Evolutionary conservation across 495 filamentous ascomycete genomes (phyloP).

Genomic region (Podospora anserina): DNA sequence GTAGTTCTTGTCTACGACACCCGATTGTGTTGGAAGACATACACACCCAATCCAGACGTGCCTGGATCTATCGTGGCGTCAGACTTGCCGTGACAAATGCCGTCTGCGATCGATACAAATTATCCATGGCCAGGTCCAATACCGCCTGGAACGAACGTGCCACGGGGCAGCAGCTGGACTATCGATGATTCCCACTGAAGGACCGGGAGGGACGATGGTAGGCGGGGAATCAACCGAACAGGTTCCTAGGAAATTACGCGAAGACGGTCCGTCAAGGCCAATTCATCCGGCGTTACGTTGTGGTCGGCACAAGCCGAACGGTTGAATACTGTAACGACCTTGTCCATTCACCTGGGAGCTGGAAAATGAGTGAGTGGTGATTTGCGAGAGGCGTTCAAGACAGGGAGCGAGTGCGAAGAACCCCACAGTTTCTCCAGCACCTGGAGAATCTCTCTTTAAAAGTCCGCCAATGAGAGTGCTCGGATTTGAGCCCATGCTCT

Average conservation of each 20-base stretch:
- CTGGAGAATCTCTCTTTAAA: conserved; percentile 24
- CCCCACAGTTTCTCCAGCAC: conserved; percentile 28
- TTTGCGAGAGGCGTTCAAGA: not conserved
- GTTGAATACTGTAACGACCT: conserved; percentile 1
- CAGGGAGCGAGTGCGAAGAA: conserved; percentile 2
- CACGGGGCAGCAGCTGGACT: not conserved
- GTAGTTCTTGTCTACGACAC: not conserved
- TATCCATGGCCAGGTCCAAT: not conserved
- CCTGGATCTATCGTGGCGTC: conserved; percentile 4
- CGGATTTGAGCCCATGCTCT: not conserved
- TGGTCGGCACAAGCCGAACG: conserved; percentile 2
- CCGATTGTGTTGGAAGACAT: not conserved
- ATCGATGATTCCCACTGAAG: not conserved
- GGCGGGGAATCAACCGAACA: not conserved
- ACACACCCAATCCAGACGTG: not conserved
- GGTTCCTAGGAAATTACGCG: not conserved
- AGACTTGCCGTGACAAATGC: conserved; percentile 6
- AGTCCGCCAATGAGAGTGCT: conserved; percentile 26
- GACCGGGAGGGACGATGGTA: not conserved
- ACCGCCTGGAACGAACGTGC: not conserved
- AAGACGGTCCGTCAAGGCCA: conserved; percentile 4
- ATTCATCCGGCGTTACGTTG: conserved; percentile 4
- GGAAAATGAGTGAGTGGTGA: not conserved
- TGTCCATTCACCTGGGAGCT: conserved; percentile 1
- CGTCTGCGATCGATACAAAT: conserved; percentile 1